Percentiles rank a stretch among this genome's conserved stretches.
phyloP scores from a whole-genome alignment of 1,284 basidiomycete genomes.

The Tremellales sp. region DNA sequence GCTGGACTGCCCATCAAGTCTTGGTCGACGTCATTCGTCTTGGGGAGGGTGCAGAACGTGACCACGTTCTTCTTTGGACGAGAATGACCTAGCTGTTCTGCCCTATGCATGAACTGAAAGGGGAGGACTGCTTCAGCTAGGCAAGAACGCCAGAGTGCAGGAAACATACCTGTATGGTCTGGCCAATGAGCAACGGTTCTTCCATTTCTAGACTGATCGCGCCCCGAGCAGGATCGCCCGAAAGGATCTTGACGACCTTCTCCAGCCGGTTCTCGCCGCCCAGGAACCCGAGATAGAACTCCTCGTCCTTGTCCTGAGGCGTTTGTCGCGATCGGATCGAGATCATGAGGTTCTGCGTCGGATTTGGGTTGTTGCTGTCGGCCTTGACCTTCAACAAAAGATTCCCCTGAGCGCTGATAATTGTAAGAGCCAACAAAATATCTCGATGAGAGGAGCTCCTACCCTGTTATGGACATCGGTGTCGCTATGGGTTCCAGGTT shows the following conservation, averaged over 20 bases:
- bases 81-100: constrained; percentile 2
- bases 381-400: constrained; percentile 63
- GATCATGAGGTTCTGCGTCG: constrained; percentile 63
- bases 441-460: constrained; percentile 11
- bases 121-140: constrained; percentile 21
- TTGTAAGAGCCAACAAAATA: constrained; percentile 42
- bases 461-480: constrained; percentile 60
- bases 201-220: constrained; percentile 65
- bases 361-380: constrained; percentile 55
- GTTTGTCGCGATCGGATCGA: constrained; percentile 53
- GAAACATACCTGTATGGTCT: constrained; percentile 59
- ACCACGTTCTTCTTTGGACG: constrained; percentile 7
- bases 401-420: constrained; percentile 67
- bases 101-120: constrained; percentile 40
- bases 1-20: constrained; percentile 14
- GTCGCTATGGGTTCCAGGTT: constrained; percentile 57
- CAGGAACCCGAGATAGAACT: constrained; percentile 58
- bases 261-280: constrained; percentile 40
- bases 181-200: constrained; percentile 57
- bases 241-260: constrained; percentile 55
- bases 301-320: constrained; percentile 59
- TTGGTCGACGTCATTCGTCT: constrained; percentile 13
- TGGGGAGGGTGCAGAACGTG: constrained; percentile 17
- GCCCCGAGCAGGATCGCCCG: constrained; percentile 75
- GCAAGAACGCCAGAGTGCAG: constrained; percentile 1